Conservation (phyloP, 2,329 filamentous ascomycete genomes). For the Amesomyces nigricolor region DNA sequence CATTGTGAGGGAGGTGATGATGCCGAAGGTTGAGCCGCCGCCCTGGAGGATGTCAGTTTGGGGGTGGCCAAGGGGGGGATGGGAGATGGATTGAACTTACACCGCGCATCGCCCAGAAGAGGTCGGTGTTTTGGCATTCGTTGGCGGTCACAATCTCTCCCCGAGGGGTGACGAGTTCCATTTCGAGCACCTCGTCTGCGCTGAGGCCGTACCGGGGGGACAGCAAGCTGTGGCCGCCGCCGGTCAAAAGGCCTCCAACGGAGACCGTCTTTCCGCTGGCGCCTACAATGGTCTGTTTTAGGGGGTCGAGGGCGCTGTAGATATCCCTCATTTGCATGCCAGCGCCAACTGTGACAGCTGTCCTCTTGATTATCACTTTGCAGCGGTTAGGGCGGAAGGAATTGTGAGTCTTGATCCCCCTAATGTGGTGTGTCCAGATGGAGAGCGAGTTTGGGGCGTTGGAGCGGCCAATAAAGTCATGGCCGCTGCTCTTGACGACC, state of each 20-base stretch:
- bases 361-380: slow-evolving; percentile 37
- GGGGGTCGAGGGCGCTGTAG: slow-evolving; percentile 36
- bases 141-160: slow-evolving; percentile 41
- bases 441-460: slow-evolving; percentile 53
- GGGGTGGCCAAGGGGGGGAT: background rate
- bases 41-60: slow-evolving; percentile 33
- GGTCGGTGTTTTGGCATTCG: slow-evolving; percentile 40
- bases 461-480: slow-evolving; percentile 53
- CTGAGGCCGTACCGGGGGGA: slow-evolving; percentile 38
- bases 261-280: slow-evolving; percentile 50
- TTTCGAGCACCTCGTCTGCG: slow-evolving; percentile 46
- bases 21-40: slow-evolving; percentile 47
- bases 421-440: slow-evolving; percentile 52
- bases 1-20: slow-evolving; percentile 44
- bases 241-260: slow-evolving; percentile 55
- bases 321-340: slow-evolving; percentile 45
- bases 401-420: slow-evolving; percentile 35
- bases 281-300: slow-evolving; percentile 37
- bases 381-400: slow-evolving; percentile 35
- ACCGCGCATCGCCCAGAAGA: slow-evolving; percentile 53
- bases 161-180: slow-evolving; percentile 40
- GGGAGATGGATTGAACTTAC: slow-evolving; percentile 32
- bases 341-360: slow-evolving; percentile 45
- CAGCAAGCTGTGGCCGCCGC: slow-evolving; percentile 49
- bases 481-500: slow-evolving; percentile 51